Evolutionary conservation across 441 rosid genomes (phyloP).

Genomic region (Hura crepitans): DNA sequence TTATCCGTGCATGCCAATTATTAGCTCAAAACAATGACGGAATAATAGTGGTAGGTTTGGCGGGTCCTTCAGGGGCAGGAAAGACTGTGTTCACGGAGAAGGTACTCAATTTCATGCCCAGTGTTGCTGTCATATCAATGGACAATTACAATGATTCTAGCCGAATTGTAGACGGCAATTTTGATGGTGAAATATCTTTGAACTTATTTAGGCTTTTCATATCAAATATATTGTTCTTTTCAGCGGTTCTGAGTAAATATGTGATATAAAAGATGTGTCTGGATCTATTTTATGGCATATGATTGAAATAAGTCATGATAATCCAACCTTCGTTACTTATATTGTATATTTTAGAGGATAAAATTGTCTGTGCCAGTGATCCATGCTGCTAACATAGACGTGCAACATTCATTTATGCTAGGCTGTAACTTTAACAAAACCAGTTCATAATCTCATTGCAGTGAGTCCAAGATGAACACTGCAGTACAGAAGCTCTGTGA

Average conservation of each 20-base stretch:
- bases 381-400: not conserved
- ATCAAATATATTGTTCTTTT: not conserved
- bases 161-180: constrained; percentile 90
- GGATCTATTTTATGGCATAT: not conserved
- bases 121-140: constrained; percentile 87
- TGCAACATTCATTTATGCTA: not conserved
- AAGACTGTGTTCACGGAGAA: constrained; percentile 91
- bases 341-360: not conserved
- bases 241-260: constrained; percentile 1
- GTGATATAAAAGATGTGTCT: constrained; percentile 3
- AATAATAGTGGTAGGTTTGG: constrained; percentile 75
- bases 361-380: not conserved
- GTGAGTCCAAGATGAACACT: not conserved
- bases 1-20: constrained; percentile 85
- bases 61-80: constrained; percentile 99
- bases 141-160: constrained; percentile 91
- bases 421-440: not conserved
- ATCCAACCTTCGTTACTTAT: not conserved
- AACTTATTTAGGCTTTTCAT: constrained; percentile 14
- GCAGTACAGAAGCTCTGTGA: not conserved
- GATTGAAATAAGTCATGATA: not conserved
- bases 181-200: constrained; percentile 58
- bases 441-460: constrained; percentile 2
- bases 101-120: constrained; percentile 79
- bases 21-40: constrained; percentile 81